phyloP scores from a whole-genome alignment of 2,329 filamentous ascomycete genomes.

The Triangularia verruculosa region DNA sequence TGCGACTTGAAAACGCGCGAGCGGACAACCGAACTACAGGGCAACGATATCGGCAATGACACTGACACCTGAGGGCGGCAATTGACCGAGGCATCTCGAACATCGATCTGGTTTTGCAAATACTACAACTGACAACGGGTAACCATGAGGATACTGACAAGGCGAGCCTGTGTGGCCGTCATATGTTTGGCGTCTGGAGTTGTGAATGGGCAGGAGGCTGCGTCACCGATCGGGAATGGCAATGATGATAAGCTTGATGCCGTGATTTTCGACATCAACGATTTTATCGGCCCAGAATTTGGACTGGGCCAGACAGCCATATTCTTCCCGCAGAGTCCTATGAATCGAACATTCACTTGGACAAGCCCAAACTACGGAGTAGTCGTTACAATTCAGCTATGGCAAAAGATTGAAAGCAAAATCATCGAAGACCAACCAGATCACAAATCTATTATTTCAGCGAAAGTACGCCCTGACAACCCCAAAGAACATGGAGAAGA shows the following conservation, averaged over 20 bases:
- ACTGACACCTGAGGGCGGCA: neutral
- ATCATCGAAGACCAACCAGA: too few species aligned
- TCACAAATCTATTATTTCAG: too few species aligned
- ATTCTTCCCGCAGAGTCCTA: neutral
- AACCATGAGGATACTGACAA: constrained; percentile 16
- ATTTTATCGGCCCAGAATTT: too few species aligned
- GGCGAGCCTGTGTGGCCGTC: constrained; percentile 17
- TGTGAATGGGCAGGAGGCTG: constrained; percentile 2
- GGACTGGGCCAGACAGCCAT: neutral
- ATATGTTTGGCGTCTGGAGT: constrained; percentile 10
- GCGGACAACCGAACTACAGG: neutral
- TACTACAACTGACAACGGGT: constrained; percentile 9
- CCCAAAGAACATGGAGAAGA: too few species aligned
- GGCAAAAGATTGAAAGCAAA: neutral
- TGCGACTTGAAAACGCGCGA: neutral
- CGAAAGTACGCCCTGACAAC: too few species aligned
- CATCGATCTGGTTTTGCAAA: neutral
- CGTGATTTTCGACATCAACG: too few species aligned
- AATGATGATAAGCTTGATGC: neutral
- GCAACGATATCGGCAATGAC: neutral
- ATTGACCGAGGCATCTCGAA: neutral
- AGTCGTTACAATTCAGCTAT: neutral
- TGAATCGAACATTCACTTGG: neutral
- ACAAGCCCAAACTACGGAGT: neutral
- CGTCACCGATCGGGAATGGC: neutral